Evolutionary conservation across 75 land plant species (phyloP).

Genomic region (Pinus albicaulis): DNA sequence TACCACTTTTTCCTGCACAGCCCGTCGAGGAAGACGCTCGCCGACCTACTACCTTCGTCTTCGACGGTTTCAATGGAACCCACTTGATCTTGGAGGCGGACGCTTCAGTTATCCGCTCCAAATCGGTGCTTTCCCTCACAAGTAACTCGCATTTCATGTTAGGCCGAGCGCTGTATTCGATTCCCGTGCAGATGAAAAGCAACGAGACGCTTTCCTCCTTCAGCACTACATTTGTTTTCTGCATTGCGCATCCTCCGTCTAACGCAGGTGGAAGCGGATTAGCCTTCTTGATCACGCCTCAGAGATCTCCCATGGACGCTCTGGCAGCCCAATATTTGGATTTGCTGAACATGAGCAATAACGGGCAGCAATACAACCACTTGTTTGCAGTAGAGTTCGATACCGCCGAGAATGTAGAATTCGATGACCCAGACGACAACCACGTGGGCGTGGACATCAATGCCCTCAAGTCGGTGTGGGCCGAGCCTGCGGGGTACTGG

Average conservation of each 20-base stretch:
- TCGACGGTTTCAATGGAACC: not conserved
- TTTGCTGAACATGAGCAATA: not conserved
- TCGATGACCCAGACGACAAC: conserved; percentile 12
- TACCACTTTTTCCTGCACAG: no score
- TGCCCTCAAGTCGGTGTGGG: not conserved
- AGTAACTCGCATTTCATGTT: not conserved
- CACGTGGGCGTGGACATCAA: conserved; percentile 22
- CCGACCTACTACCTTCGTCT: not conserved
- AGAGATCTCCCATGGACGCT: not conserved
- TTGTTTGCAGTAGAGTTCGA: conserved; percentile 25
- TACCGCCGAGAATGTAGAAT: conserved; percentile 1
- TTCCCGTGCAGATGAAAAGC: not conserved
- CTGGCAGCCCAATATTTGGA: conserved; percentile 10
- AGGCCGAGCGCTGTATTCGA: conserved; percentile 1
- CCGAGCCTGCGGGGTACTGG: conserved; percentile 9
- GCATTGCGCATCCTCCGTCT: not conserved
- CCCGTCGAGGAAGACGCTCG: not conserved
- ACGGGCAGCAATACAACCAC: conserved; percentile 6
- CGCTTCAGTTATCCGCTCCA: not conserved
- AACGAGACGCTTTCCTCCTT: not conserved
- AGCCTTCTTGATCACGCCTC: conserved; percentile 1
- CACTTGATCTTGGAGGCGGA: not conserved
- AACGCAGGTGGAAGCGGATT: not conserved
- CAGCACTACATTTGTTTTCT: conserved; percentile 10
- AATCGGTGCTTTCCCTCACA: not conserved